Percentiles rank a stretch among this genome's conserved stretches.
Evolutionary conservation across 805 yeast genomes (phyloP).

Genomic region (Wickerhamomyces canadensis): DNA sequence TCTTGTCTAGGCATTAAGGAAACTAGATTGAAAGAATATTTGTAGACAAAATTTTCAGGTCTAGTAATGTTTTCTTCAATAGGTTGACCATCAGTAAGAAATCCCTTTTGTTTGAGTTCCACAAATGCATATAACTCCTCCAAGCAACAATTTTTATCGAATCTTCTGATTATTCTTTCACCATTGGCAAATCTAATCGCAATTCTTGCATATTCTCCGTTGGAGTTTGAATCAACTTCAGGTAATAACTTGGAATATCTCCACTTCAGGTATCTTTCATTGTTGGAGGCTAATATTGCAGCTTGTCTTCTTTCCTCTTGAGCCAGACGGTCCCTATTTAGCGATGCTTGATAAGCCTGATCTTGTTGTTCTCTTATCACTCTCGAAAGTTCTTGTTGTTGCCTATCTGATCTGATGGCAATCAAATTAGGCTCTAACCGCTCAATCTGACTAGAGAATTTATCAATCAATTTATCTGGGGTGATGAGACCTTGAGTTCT

Average conservation of each 20-base stretch:
- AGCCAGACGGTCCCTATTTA: slow-evolving; percentile 59
- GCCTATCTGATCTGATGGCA: slow-evolving; percentile 55
- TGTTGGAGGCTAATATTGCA: slow-evolving; percentile 18
- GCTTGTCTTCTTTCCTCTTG: slow-evolving; percentile 34
- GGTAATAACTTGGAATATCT: slow-evolving; percentile 29
- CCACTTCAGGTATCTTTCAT: slow-evolving; percentile 46
- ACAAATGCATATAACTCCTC: slow-evolving; percentile 70
- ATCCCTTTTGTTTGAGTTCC: slow-evolving; percentile 39
- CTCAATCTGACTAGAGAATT: slow-evolving; percentile 40
- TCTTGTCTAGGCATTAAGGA: slow-evolving; percentile 54
- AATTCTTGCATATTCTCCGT: slow-evolving; percentile 45
- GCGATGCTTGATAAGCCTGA: slow-evolving; percentile 64
- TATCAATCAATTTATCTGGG: slow-evolving; percentile 36
- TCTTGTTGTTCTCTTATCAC: slow-evolving; percentile 69
- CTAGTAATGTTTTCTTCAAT: slow-evolving; percentile 20
- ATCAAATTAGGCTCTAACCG: slow-evolving; percentile 59
- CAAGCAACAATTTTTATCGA: slow-evolving; percentile 40
- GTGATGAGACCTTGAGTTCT: slow-evolving; percentile 55
- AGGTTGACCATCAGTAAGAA: slow-evolving; percentile 20
- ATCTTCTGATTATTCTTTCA: slow-evolving; percentile 45
- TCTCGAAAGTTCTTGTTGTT: slow-evolving; percentile 53
- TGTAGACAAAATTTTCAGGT: slow-evolving; percentile 38
- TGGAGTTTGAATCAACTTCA: slow-evolving; percentile 23
- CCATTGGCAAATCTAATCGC: slow-evolving; percentile 69
- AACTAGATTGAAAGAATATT: slow-evolving; percentile 43